These are phyloP conservation scores for Tylopilus orsonianus DNA, from an alignment of 1,284 basidiomycete genomes.

Conservation along the genomic window DNA sequence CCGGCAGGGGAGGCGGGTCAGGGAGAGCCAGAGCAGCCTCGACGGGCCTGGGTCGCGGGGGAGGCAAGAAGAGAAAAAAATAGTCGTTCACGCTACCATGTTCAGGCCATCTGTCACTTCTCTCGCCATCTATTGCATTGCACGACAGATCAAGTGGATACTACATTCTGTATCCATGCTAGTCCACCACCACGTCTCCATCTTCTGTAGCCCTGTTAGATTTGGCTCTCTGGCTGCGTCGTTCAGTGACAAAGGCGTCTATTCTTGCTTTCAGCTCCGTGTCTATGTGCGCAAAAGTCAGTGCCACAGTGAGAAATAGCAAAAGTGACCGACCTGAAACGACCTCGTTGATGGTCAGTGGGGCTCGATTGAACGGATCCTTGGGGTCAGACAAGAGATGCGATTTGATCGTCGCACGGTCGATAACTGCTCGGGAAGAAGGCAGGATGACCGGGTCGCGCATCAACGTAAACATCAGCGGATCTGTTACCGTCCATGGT, in stretches of 20 bases:
- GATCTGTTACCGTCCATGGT: conserved; percentile 75
- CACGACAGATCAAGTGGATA: conserved; percentile 2
- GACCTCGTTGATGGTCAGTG: conserved; percentile 79
- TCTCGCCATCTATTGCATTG: conserved; percentile 8
- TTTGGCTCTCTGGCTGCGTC: conserved; percentile 39
- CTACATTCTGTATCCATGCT: conserved; percentile 7
- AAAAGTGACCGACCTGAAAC: conserved; percentile 53
- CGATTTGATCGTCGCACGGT: conserved; percentile 93
- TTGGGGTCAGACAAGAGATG: conserved; percentile 89
- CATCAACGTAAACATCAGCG: conserved; percentile 94
- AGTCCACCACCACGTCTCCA: conserved; percentile 37
- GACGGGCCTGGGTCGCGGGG: conserved; percentile 26
- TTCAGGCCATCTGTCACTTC: not conserved
- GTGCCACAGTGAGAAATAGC: not conserved
- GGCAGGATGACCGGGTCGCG: conserved; percentile 93
- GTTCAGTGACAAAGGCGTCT: conserved; percentile 57
- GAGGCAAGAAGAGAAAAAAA: conserved; percentile 34
- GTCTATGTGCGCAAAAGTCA: conserved; percentile 41
- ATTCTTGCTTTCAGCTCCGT: conserved; percentile 62
- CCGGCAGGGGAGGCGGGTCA: conserved; percentile 21
- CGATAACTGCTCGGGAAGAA: conserved; percentile 78
- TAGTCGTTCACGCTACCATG: conserved; percentile 15
- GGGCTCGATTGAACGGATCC: conserved; percentile 88
- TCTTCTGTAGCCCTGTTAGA: conserved; percentile 25
- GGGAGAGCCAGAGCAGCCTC: conserved; percentile 31